These are phyloP conservation scores for Fomitopsis pulvina DNA, from an alignment of 768 basidiomycete genomes.

Conservation along the genomic window DNA sequence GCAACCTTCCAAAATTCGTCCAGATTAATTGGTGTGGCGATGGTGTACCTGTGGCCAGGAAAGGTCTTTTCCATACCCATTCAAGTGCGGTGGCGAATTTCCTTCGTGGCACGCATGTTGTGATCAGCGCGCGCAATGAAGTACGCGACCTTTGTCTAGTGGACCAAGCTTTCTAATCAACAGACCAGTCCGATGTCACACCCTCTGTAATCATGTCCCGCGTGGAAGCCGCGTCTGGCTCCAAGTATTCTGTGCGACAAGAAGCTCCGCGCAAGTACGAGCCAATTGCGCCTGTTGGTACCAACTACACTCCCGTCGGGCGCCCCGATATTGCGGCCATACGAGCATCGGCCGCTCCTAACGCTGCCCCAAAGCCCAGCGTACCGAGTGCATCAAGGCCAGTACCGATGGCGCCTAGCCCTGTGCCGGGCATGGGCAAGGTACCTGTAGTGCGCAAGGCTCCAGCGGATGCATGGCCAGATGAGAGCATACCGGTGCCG, in stretches of 20 bases:
- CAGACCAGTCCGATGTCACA: conserved; percentile 64
- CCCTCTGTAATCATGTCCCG: conserved; percentile 78
- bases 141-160: conserved; percentile 33
- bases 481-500: conserved; percentile 36
- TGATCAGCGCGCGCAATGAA: conserved; percentile 83
- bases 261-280: conserved; percentile 68
- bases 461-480: conserved; percentile 51
- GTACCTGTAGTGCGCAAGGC: conserved; percentile 13
- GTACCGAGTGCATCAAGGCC: conserved; percentile 39
- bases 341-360: conserved; percentile 22
- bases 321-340: conserved; percentile 61
- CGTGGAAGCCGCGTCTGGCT: conserved; percentile 85
- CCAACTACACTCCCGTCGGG: conserved; percentile 70
- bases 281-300: conserved; percentile 78
- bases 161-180: neutral
- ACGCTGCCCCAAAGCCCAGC: conserved; percentile 25
- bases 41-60: conserved; percentile 87
- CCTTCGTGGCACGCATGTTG: conserved; percentile 80
- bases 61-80: conserved; percentile 90
- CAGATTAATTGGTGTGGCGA: conserved; percentile 98
- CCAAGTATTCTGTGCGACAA: conserved; percentile 81
- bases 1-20: conserved; percentile 82
- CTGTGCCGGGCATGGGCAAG: conserved; percentile 21
- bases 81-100: conserved; percentile 73
- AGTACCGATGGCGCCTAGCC: conserved; percentile 32